Evolutionary conservation across 2,329 filamentous ascomycete species (phyloP).

Genomic region (Alternaria longipes): DNA sequence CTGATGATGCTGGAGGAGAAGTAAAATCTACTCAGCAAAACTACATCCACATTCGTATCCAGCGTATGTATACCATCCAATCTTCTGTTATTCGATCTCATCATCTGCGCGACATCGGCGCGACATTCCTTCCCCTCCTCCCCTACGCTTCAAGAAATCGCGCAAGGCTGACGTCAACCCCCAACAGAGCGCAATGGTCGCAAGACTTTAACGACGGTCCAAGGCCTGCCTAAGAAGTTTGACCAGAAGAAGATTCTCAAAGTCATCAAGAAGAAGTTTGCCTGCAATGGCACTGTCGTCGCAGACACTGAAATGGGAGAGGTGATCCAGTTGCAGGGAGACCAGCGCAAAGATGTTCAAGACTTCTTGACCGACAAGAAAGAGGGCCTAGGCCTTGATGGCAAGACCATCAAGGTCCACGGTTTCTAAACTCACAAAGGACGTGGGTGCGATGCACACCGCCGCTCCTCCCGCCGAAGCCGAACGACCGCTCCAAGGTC

Average conservation of each 20-base stretch:
- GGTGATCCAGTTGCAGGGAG: slow-evolving; percentile 99
- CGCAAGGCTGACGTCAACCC: slow-evolving; percentile 54
- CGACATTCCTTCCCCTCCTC: neutral
- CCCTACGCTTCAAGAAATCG: slow-evolving; percentile 10
- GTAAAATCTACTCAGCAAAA: slow-evolving; percentile 88
- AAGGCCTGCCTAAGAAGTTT: slow-evolving; percentile 98
- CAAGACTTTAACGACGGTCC: slow-evolving; percentile 99
- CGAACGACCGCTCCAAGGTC: slow-evolving; percentile 18
- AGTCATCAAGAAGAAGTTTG: slow-evolving; percentile 99
- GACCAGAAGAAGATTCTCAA: slow-evolving; percentile 99
- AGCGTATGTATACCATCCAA: slow-evolving; percentile 74
- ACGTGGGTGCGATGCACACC: slow-evolving; percentile 17
- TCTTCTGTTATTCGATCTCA: neutral
- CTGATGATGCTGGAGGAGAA: slow-evolving; percentile 98
- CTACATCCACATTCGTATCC: slow-evolving; percentile 99
- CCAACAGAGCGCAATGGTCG: slow-evolving; percentile 97
- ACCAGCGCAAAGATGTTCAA: slow-evolving; percentile 98
- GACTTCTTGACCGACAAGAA: slow-evolving; percentile 97
- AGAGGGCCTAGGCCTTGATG: slow-evolving; percentile 89
- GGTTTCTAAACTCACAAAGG: slow-evolving; percentile 38
- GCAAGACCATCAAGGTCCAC: slow-evolving; percentile 92
- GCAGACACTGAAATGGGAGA: slow-evolving; percentile 96
- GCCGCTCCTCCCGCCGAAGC: slow-evolving; percentile 13
- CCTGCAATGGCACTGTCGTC: slow-evolving; percentile 99
- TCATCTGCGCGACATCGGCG: neutral